Base-by-base conservation (phyloP, 2,329 filamentous ascomycete species). In the Orbilia oligospora region DNA sequence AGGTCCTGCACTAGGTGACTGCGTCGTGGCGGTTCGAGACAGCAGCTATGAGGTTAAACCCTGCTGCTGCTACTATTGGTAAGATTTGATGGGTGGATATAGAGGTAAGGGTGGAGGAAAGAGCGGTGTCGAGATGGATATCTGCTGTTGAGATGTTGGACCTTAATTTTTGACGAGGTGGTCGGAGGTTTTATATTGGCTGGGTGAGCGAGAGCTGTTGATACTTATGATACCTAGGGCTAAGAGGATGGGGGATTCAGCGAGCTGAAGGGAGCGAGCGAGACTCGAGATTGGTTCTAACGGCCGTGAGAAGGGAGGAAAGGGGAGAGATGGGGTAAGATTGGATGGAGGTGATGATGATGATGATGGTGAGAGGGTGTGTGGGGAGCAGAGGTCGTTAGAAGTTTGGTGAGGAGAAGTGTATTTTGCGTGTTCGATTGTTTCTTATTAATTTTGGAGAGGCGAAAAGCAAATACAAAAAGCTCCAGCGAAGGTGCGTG, bases 1-100 rank as follows among this genome's bases (percentile, higher is more conserved):
- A 78, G 75, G 75, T 72, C 75, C 75, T 78, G 75, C 75, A 72
- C 75, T 78, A 63, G 75, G 75, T 78, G 75, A 78, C 75, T 78
- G 75, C 75, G 75, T 78, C 75, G 63, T 78, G 75, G 64, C 68
- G 68, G 75, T 78, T 78, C 72, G 75, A 68, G 53, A 53, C 75
- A 78, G 75, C 75, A 78, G 75, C 75, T 68, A 51, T 71, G 49
- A 78, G 75, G 75, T 56, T 69, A 69, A 78, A 68, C 68, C 75
- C 68, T 78, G 75, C 75, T 78, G 75, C 75, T 78, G 75, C 75
- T 72, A 33, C 68, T 72, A 44, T 55, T 18, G 27, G 22, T 30
- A 9, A 65, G 56, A 44, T 41, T 30, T 44, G 48, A 55, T 33
- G 44, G 67, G 63, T 67, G 55, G 68, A 38, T 71, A 44, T 46